A percentile compares a stretch with the other conserved stretches of the same genome.
Conservation (phyloP, 2,329 filamentous ascomycete species). For the Exophiala phaeomuriformis region DNA sequence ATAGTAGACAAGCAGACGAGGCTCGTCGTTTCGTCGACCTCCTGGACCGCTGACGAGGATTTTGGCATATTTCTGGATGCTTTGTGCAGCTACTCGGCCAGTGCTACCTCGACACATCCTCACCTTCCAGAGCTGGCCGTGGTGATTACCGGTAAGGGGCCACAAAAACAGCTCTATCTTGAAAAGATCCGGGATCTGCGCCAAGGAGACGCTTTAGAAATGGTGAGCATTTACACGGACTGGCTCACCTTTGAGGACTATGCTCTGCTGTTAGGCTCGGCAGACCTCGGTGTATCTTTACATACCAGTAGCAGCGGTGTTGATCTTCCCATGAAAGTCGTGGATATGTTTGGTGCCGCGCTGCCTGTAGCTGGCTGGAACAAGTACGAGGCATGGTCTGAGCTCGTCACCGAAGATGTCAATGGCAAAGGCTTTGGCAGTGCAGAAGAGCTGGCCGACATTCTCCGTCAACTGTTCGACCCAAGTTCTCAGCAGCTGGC, state of each 20-base stretch:
- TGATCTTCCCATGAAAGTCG: slow-evolving; percentile 97
- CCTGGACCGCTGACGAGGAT: slow-evolving; percentile 96
- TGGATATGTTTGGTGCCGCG: slow-evolving; percentile 96
- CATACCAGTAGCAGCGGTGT: slow-evolving; percentile 93
- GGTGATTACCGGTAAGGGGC: slow-evolving; percentile 91
- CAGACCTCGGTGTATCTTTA: slow-evolving; percentile 82
- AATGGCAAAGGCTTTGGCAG: slow-evolving; percentile 83
- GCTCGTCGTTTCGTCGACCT: slow-evolving; percentile 85
- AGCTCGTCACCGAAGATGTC: slow-evolving; percentile 78
- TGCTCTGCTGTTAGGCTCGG: slow-evolving; percentile 70
- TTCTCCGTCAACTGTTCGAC: slow-evolving; percentile 60
- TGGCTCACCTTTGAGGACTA: slow-evolving; percentile 84
- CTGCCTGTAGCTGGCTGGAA: slow-evolving; percentile 83
- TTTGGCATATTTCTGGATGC: slow-evolving; percentile 82
- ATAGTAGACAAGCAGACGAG: slow-evolving; percentile 54
- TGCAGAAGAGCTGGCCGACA: slow-evolving; percentile 55
- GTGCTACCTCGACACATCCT: slow-evolving; percentile 38
- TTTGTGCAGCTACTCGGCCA: slow-evolving; percentile 62
- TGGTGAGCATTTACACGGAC: slow-evolving; percentile 67
- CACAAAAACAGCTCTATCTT: slow-evolving; percentile 70
- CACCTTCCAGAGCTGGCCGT: slow-evolving; percentile 64
- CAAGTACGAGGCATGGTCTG: slow-evolving; percentile 77
- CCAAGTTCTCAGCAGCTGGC: slow-evolving; percentile 49
- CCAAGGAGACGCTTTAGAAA: slow-evolving; percentile 55
- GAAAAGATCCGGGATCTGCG: slow-evolving; percentile 55